phyloP scores from a whole-genome alignment of 2,329 filamentous ascomycete species.

The Colletotrichum limetticola region DNA sequence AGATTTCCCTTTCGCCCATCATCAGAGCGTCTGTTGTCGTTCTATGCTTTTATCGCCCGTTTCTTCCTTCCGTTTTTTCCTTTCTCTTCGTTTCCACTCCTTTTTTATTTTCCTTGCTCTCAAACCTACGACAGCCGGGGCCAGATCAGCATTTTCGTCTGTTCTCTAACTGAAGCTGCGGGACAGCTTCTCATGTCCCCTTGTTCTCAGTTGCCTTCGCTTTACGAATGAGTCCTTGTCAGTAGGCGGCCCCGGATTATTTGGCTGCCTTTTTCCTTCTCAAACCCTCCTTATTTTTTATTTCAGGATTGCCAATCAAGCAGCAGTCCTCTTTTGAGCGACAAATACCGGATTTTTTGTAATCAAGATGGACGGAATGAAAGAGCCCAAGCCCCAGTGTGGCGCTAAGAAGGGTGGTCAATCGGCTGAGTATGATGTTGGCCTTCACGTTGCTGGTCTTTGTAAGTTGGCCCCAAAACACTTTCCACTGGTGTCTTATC shows the following conservation, averaged over 20 bases:
- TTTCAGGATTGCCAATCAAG: conserved; percentile 25
- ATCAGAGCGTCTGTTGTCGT: conserved; percentile 28
- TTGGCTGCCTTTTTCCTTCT: conserved; percentile 35
- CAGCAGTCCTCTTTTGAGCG: conserved; percentile 22
- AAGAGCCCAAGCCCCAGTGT: conserved; percentile 50
- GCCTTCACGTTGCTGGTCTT: conserved; percentile 53
- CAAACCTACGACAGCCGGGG: conserved; percentile 31
- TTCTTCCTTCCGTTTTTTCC: conserved; percentile 40
- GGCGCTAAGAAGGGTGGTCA: conserved; percentile 46
- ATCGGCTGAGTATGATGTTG: conserved; percentile 50
- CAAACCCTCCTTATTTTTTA: conserved; percentile 35
- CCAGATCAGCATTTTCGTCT: conserved; percentile 32
- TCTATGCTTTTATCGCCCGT: conserved; percentile 30
- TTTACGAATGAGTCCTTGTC: conserved; percentile 34
- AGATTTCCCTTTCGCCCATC: conserved; percentile 28
- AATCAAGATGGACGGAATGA: conserved; percentile 42
- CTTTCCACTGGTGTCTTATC: neutral
- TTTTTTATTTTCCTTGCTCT: conserved; percentile 31
- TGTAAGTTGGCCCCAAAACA: conserved; percentile 46
- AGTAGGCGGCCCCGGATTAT: conserved; percentile 38
- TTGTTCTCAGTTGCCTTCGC: conserved; percentile 37
- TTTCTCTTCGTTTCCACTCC: conserved; percentile 38
- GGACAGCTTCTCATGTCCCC: conserved; percentile 48
- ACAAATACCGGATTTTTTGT: conserved; percentile 17
- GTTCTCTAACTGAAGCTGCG: conserved; percentile 45